Base-by-base conservation (phyloP, 257 asterid species). In the Solanum chmielewskii region DNA sequence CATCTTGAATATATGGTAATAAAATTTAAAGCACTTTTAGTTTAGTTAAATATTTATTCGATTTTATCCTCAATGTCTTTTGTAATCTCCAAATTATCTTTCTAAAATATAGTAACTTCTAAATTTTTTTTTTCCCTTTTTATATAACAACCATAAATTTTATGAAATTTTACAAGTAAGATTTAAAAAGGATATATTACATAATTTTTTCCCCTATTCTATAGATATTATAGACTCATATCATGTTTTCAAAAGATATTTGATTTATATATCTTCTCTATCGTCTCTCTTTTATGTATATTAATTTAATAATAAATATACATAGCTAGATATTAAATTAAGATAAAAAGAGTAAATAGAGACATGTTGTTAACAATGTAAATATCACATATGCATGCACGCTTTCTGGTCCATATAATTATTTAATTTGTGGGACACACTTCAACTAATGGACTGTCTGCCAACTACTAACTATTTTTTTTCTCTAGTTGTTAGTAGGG, bases 371-470 rank as follows among this genome's bases (percentile, higher is more conserved):
- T 16, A 73, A 35, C 49, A 35, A 35, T 73, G 47, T 73, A 52
- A 39, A 39, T 39, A 39, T 1, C 42, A 68, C 80, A 73, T 73
- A 73, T 73, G 47, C 80, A 73, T 35, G 47, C 81, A 37, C 18
- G 81, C 62, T 80, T 27, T 21, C 64, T 47, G 68, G 44, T 49
- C 68, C 29, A 80, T 29, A 16, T 29, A 47, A 47, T 47, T 80
- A 47, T 80, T 80, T 47, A 80, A 80, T 47, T 74, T 45, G 68
- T 47, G 68, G 85, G 85, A 80, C 85, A 80, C 16, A 45, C 84
- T 45, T 78, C 84, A 78, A 78, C 84, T 45, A 25, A 16, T 78
- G 66, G 66, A 78, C 41, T 78, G 84, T 78, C 84, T 45, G 1
- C 42, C 52, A 45, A 78, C 66, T 45, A 78, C 84, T 45, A 6